Conservation (phyloP, 768 basidiomycete species). For the Rhizopogon vesiculosus region DNA sequence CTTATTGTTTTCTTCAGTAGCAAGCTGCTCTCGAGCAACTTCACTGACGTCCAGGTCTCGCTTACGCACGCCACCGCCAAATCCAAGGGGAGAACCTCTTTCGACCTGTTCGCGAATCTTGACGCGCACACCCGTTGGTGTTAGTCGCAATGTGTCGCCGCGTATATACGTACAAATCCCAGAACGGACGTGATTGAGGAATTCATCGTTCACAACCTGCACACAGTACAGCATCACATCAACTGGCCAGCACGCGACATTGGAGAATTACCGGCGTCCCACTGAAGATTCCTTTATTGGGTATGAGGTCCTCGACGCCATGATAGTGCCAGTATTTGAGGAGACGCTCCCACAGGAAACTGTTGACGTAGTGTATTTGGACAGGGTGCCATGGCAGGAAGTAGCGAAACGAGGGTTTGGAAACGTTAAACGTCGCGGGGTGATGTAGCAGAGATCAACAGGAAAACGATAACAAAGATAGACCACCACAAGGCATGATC, state of each 20-base stretch:
- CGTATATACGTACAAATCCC: constrained; percentile 43
- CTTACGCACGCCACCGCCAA: not conserved
- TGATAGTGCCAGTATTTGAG: constrained; percentile 39
- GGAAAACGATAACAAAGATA: not conserved
- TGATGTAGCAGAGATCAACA: not conserved
- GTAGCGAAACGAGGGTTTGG: not conserved
- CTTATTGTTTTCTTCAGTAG: not conserved
- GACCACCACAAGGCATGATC: not conserved
- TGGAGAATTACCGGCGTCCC: constrained; percentile 34
- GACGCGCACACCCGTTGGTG: constrained; percentile 31
- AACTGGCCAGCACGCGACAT: not conserved
- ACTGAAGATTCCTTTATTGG: constrained; percentile 40
- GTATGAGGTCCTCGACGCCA: constrained; percentile 40
- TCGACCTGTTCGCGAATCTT: constrained; percentile 30
- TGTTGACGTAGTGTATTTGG: constrained; percentile 8
- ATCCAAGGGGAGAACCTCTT: not conserved
- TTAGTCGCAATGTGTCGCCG: constrained; percentile 39
- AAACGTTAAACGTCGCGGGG: not conserved
- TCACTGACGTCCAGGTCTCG: not conserved
- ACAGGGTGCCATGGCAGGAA: not conserved
- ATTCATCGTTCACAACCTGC: constrained; percentile 48
- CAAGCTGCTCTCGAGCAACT: not conserved
- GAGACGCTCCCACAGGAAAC: constrained; percentile 45
- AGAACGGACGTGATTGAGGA: constrained; percentile 38
- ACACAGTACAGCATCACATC: not conserved